Base-by-base conservation (phyloP, 108 stramenopile species). In the Discostella stelligeroides region DNA sequence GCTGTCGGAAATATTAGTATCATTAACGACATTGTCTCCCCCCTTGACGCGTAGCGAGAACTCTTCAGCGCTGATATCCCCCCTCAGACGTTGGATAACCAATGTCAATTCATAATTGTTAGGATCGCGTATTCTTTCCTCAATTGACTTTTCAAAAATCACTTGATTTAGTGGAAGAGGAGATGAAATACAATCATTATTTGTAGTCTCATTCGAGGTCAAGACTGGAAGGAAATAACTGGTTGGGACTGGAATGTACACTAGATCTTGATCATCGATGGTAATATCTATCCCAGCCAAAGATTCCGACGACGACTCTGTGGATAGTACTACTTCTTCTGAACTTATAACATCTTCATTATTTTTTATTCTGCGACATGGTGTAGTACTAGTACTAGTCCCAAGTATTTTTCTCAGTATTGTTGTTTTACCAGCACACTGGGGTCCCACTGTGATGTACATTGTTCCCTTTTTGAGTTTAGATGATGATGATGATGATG, bases 371-470 rank as follows among this genome's bases (percentile, higher is more conserved):
- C 38, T 41, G 57, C n/a, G 54, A 48, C 34, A 60, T 54, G 20
- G n/a, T n/a, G n/a, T n/a, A n/a, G n/a, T n/a, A n/a, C n/a, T n/a
- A n/a, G n/a, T n/a, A n/a, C n/a, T n/a, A n/a, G n/a, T n/a, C n/a
- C 66, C 66, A 43, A 82, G 68, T 42, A 84, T 10, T 18, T 55
- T 37, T 61, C 66, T 59, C 50, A 92, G 53, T 29, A 88, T 66
- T 7, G 84, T 87, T 13, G 92, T 86, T 41, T 93, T 93, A 7
- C 92, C 92, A 39, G 86, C 63, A 57, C 88, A 85, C 50, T 84
- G 92, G 17, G 92, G 92, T 0, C 92, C 92, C 30, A 93, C 68
- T 12, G 92, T 85, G 46, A 93, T 89, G 64, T 89, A 93, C 21
- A 93, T 46, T 7, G 92, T 86, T 42, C 82, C 85, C 18, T 63